Base-by-base conservation (phyloP, 768 basidiomycete species). In the Auricularia heimuer region DNA sequence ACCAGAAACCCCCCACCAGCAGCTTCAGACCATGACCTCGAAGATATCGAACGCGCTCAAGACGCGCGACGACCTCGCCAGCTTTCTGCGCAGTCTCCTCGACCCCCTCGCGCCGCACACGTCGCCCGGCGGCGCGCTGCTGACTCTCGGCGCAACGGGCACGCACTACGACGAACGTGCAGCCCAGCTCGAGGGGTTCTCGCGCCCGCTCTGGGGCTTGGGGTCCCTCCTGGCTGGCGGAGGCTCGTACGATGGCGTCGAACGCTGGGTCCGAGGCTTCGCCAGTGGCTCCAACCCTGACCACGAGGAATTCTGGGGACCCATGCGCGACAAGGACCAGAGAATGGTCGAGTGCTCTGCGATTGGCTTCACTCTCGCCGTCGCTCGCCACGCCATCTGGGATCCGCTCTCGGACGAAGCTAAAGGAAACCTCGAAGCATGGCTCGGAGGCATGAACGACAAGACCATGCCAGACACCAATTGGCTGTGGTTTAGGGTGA, bases 401-500 rank as follows among this genome's bases (percentile, higher is more conserved):
- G 81, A 86, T 70, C 80, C 81, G 16, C 72, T 88, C n/a, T 77
- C 75, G 62, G 76, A 78, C 3, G 75, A 79, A 65, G 82, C 79
- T 11, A 85, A 86, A 74, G 73, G 73, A 65, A 80, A 84, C 66
- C 78, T 90, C 45, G 87, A 84, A 67, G 75, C 75, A 11, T 90
- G 89, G 86, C 77, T 90, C 3, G 83, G 85, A 7, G 83, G 85
- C 0, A 89, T 90, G 82, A 90, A 89, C 70, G 85, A 87, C 73
- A 90, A 89, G 77, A 82, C 86, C 67, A 90, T 90, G 88, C 88
- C 88, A 33, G 87, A 90, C 71, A 90, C 88, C 6, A 90, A 90
- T 70, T 90, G 89, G 88, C 78, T 92, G 4, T 90, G 89, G 89
- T 90, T 90, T 75, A 80, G 88, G 65, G 88, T 85, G 65, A 54